phyloP scores from a whole-genome alignment of 768 basidiomycete genomes.

The Kwoniella newhampshirensis region DNA sequence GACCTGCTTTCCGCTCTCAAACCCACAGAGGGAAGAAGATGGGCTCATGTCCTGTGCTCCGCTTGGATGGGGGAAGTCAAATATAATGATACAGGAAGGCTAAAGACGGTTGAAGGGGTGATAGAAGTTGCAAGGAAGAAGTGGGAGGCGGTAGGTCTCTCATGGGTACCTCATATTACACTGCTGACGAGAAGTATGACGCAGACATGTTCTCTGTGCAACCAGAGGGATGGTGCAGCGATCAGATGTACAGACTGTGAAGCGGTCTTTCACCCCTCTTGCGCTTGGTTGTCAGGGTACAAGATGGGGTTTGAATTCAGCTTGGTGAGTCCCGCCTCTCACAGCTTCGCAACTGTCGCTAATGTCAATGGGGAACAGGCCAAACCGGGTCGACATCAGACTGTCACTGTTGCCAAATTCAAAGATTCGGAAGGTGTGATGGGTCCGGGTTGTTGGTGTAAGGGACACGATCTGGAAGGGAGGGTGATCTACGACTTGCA shows the following conservation, averaged over 20 bases:
- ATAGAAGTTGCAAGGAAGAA: conserved; percentile 66
- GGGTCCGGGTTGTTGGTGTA: conserved; percentile 73
- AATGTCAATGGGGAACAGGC: conserved; percentile 58
- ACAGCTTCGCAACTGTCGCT: neutral
- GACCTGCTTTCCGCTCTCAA: conserved; percentile 70
- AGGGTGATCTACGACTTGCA: conserved; percentile 78
- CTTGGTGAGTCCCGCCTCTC: conserved; percentile 59
- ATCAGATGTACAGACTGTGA: conserved; percentile 80
- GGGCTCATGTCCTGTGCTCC: conserved; percentile 88
- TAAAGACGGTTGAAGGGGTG: conserved; percentile 83
- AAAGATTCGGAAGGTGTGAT: conserved; percentile 76
- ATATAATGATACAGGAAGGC: conserved; percentile 70
- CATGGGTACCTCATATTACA: neutral
- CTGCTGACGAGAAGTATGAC: neutral
- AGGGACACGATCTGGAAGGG: conserved; percentile 64
- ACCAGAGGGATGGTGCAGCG: conserved; percentile 68
- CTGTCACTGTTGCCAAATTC: conserved; percentile 66
- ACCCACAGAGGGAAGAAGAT: conserved; percentile 88
- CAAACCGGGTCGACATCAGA: conserved; percentile 72
- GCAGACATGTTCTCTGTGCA: conserved; percentile 76
- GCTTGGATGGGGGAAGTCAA: conserved; percentile 81
- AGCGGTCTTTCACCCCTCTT: conserved; percentile 79
- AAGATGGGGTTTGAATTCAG: conserved; percentile 92
- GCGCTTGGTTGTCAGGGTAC: conserved; percentile 81
- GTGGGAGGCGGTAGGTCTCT: conserved; percentile 67